phyloP scores from a whole-genome alignment of 1,139 yeast species.

The Sugiyamaella grinbergsii region DNA sequence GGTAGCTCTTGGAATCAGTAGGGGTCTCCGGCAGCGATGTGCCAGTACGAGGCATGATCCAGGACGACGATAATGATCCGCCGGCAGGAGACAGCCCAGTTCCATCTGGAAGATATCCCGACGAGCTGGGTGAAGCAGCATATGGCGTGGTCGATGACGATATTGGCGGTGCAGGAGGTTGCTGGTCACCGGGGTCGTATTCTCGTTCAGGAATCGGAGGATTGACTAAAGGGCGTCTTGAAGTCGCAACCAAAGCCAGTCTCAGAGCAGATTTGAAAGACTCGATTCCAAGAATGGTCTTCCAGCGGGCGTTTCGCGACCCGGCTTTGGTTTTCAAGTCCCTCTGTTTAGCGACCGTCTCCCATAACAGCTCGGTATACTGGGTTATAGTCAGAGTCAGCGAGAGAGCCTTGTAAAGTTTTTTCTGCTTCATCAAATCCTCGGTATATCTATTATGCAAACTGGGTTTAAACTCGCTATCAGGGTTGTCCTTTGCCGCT shows the following conservation, averaged over 20 bases:
- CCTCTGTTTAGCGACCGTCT: conserved; percentile 41
- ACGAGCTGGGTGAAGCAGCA: conserved; percentile 7
- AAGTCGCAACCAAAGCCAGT: conserved; percentile 37
- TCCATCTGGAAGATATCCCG: conserved; percentile 3
- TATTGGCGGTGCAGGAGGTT: not conserved
- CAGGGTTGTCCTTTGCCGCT: conserved; percentile 36
- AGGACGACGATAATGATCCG: conserved; percentile 18
- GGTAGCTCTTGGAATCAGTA: conserved; percentile 34
- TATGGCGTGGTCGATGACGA: not conserved
- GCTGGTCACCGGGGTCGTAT: conserved; percentile 33
- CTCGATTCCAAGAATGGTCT: conserved; percentile 41
- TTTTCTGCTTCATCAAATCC: conserved; percentile 32
- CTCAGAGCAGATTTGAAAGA: conserved; percentile 41
- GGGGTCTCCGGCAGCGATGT: conserved; percentile 36
- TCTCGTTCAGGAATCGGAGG: conserved; percentile 45
- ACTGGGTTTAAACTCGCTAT: conserved; percentile 33
- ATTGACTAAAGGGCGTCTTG: conserved; percentile 39
- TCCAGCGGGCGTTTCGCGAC: conserved; percentile 40
- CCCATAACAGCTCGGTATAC: conserved; percentile 44
- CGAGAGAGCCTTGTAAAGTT: conserved; percentile 40
- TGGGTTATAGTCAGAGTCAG: conserved; percentile 41
- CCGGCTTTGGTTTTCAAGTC: conserved; percentile 10
- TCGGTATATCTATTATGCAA: conserved; percentile 43
- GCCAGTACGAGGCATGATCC: conserved; percentile 43
- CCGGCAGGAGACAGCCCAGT: conserved; percentile 1